Percentiles rank a stretch among this genome's conserved stretches.
Conservation (phyloP, 2,329 filamentous ascomycete species). For the Trichophyton rubrum region DNA sequence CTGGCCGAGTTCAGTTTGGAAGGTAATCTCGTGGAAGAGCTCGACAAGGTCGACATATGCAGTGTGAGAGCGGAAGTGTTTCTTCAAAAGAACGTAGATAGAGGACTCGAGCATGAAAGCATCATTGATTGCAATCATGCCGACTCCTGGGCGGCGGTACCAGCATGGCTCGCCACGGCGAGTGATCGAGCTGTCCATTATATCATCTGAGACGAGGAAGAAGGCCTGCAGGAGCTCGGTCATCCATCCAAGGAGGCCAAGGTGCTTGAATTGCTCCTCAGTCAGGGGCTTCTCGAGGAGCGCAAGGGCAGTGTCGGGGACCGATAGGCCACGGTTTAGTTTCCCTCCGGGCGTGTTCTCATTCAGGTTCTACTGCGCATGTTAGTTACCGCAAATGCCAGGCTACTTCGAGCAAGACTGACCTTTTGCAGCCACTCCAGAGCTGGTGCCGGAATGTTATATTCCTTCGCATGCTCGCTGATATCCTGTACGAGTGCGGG, state of each 20-base stretch:
- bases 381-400: background rate
- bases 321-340: constrained; percentile 91
- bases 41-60: constrained; percentile 85
- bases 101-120: constrained; percentile 84
- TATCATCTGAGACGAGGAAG: constrained; percentile 97
- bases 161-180: constrained; percentile 90
- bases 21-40: constrained; percentile 88
- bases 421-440: constrained; percentile 81
- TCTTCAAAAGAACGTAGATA: constrained; percentile 87
- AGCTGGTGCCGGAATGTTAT: constrained; percentile 70
- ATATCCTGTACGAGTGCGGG: constrained; percentile 74
- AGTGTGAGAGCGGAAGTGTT: constrained; percentile 79
- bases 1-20: constrained; percentile 93
- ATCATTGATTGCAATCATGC: constrained; percentile 97
- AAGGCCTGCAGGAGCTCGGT: constrained; percentile 97
- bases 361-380: constrained; percentile 54
- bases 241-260: constrained; percentile 87
- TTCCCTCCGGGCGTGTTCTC: constrained; percentile 87
- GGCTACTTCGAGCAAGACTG: constrained; percentile 15
- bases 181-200: constrained; percentile 94
- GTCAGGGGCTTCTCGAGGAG: constrained; percentile 12
- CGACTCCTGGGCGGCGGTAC: constrained; percentile 82
- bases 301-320: constrained; percentile 27
- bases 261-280: constrained; percentile 73
- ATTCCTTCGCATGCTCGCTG: constrained; percentile 62